phyloP scores from a whole-genome alignment of 2,329 filamentous ascomycete genomes.

The Cladosporium colombiae region DNA sequence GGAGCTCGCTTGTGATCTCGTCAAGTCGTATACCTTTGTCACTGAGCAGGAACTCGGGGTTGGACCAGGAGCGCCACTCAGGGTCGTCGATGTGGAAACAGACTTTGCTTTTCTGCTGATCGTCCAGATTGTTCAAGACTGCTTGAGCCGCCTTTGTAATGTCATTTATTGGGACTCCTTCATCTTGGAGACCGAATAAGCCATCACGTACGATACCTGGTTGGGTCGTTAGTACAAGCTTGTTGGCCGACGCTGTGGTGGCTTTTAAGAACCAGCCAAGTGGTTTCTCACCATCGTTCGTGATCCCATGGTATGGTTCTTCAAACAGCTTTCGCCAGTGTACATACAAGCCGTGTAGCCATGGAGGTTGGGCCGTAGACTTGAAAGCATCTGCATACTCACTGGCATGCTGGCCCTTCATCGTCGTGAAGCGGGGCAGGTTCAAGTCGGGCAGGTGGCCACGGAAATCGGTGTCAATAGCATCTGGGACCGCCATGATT shows the following conservation, averaged over 20 bases:
- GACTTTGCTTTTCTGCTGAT: slow-evolving; percentile 52
- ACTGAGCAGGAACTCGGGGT: slow-evolving; percentile 71
- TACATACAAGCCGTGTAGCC: slow-evolving; percentile 23
- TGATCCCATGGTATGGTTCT: slow-evolving; percentile 72
- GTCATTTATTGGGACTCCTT: slow-evolving; percentile 59
- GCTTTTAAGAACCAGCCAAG: background rate
- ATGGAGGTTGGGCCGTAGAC: background rate
- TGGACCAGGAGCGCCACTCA: slow-evolving; percentile 71
- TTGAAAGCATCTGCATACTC: slow-evolving; percentile 25
- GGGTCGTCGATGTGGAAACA: slow-evolving; percentile 66
- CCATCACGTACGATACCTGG: slow-evolving; percentile 28
- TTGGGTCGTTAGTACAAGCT: background rate
- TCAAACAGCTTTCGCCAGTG: slow-evolving; percentile 36
- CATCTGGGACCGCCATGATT: background rate
- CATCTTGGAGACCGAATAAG: slow-evolving; percentile 55
- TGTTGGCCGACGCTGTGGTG: background rate
- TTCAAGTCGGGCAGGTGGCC: slow-evolving; percentile 1
- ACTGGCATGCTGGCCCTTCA: slow-evolving; percentile 8
- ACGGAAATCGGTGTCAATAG: background rate
- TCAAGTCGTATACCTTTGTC: slow-evolving; percentile 71
- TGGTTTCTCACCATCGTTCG: slow-evolving; percentile 59
- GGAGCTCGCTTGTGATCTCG: slow-evolving; percentile 52
- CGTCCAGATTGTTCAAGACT: slow-evolving; percentile 51
- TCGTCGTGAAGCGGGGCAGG: background rate
- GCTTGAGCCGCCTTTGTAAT: slow-evolving; percentile 57